phyloP scores from a whole-genome alignment of 306 rosid genomes.

The Senna tora region DNA sequence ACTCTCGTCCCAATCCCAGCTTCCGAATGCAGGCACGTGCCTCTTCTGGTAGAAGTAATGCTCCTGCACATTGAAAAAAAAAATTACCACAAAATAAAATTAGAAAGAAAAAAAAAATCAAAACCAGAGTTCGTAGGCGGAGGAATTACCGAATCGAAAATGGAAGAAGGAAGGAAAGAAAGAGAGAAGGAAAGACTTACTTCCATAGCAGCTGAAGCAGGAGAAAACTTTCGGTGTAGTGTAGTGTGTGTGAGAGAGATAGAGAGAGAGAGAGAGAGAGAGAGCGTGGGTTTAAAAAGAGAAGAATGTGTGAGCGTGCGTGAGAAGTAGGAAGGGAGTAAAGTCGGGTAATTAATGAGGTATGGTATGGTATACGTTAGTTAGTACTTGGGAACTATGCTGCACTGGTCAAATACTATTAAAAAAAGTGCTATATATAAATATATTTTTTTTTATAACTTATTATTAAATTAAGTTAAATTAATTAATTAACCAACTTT shows the following conservation, averaged over 20 bases:
- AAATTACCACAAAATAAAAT: background rate
- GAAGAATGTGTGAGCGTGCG: constrained; percentile 31
- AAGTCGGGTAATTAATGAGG: constrained; percentile 33
- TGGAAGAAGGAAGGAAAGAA: background rate
- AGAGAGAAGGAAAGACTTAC: constrained; percentile 34
- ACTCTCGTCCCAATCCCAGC: constrained; percentile 93
- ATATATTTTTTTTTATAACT: too few relatives aligned
- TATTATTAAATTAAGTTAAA: too few relatives aligned
- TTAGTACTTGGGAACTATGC: too few relatives aligned
- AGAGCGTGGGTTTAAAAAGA: constrained; percentile 39
- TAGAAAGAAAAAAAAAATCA: too few relatives aligned
- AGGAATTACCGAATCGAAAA: too few relatives aligned
- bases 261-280: constrained; percentile 9
- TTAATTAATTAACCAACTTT: too few relatives aligned
- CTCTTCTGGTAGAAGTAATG: constrained; percentile 56
- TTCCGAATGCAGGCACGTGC: constrained; percentile 83
- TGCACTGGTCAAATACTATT: too few relatives aligned
- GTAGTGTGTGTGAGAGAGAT: too few relatives aligned
- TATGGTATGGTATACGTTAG: too few relatives aligned
- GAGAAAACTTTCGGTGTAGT: background rate
- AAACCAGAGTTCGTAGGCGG: background rate
- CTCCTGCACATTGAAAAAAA: constrained; percentile 50
- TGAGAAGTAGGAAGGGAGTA: constrained; percentile 14
- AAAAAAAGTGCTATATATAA: too few relatives aligned
- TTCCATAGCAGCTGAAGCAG: constrained; percentile 41